phyloP scores from a whole-genome alignment of 768 basidiomycete species.

The Amylocystis lapponica region DNA sequence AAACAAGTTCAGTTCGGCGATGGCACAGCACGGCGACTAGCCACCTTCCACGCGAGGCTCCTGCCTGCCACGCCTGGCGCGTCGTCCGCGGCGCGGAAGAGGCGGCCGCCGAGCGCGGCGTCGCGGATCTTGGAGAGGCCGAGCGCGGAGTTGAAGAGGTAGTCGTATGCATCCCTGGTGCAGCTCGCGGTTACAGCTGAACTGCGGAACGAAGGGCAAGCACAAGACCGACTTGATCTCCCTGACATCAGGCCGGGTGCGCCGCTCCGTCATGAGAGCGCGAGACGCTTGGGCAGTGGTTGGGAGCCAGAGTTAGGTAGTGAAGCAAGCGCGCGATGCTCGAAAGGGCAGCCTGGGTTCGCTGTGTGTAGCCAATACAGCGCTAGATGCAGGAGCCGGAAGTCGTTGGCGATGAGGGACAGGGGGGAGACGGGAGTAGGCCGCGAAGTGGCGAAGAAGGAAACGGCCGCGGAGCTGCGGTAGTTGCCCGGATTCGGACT shows the following conservation, averaged over 20 bases:
- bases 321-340: too few relatives aligned
- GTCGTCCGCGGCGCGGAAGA: constrained; percentile 41
- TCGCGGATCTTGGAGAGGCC: constrained; percentile 65
- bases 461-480: too few relatives aligned
- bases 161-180: constrained; percentile 36
- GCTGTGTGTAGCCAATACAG: too few relatives aligned
- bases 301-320: too few relatives aligned
- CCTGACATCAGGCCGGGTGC: constrained; percentile 21
- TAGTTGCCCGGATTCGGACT: too few relatives aligned
- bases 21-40: constrained; percentile 1
- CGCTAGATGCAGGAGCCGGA: too few relatives aligned
- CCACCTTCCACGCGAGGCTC: constrained; percentile 83
- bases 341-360: too few relatives aligned
- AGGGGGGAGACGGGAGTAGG: too few relatives aligned
- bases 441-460: too few relatives aligned
- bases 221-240: constrained; percentile 29
- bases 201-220: constrained; percentile 19
- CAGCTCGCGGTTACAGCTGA: constrained; percentile 20
- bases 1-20: not conserved
- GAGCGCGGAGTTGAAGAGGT: constrained; percentile 45
- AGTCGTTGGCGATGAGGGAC: too few relatives aligned
- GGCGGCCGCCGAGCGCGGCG: constrained; percentile 52
- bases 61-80: constrained; percentile 57
- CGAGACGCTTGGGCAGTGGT: too few relatives aligned
- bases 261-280: constrained; percentile 18